phyloP scores from a whole-genome alignment of 140 eudicot species.

The Senecio squalidus region DNA sequence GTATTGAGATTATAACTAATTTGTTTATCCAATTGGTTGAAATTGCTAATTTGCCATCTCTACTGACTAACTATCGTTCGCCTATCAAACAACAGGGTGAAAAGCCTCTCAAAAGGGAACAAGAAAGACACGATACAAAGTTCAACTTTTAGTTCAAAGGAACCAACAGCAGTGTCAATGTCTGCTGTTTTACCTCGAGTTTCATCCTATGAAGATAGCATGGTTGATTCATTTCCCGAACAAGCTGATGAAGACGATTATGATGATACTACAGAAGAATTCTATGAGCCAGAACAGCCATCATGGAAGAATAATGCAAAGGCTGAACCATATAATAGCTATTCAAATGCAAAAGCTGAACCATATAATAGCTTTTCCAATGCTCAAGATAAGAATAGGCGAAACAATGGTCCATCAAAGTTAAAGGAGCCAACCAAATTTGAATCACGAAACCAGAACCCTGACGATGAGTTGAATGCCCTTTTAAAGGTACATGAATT shows the following conservation, averaged over 20 bases:
- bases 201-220: constrained; percentile 65
- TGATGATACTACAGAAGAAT: constrained; percentile 73
- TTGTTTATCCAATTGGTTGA: too few relatives aligned
- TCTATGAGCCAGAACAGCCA: constrained; percentile 59
- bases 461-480: constrained; percentile 67
- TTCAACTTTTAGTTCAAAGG: constrained; percentile 49
- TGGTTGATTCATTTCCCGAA: constrained; percentile 69
- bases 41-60: not conserved
- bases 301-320: constrained; percentile 55
- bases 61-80: not conserved
- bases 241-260: constrained; percentile 71
- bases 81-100: constrained; percentile 47
- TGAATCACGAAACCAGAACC: constrained; percentile 44
- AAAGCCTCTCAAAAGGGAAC: constrained; percentile 92
- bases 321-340: constrained; percentile 46
- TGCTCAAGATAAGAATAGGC: constrained; percentile 53
- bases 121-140: constrained; percentile 51
- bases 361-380: constrained; percentile 26
- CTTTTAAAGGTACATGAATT: constrained; percentile 55
- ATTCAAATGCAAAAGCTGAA: constrained; percentile 45
- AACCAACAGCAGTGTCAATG: constrained; percentile 57
- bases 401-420: constrained; percentile 60
- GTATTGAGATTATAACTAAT: too few relatives aligned
- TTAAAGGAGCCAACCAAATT: constrained; percentile 61
- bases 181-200: constrained; percentile 52